phyloP scores from a whole-genome alignment of 805 yeast species.

The Metschnikowia cerradonensis region DNA sequence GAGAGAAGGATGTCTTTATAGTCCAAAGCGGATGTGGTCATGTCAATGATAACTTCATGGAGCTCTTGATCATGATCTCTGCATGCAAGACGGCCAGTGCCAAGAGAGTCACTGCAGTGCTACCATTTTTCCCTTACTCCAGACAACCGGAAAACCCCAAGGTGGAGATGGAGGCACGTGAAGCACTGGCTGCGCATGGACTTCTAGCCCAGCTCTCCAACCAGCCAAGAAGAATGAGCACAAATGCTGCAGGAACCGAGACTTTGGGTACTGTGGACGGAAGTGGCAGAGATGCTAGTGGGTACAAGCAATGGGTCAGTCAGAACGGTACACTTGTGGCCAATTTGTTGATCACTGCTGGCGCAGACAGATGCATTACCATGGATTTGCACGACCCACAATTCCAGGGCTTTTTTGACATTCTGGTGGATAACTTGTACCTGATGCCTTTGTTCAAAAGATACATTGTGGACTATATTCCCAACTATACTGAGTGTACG shows the following conservation, averaged over 20 bases:
- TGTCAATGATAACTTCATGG: conserved; percentile 83
- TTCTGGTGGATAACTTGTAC: conserved; percentile 92
- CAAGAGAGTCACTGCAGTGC: conserved; percentile 79
- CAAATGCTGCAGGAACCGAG: conserved; percentile 32
- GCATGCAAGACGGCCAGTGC: conserved; percentile 94
- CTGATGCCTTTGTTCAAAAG: conserved; percentile 84
- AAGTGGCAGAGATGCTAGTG: conserved; percentile 48
- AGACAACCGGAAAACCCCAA: conserved; percentile 90
- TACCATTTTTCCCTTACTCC: conserved; percentile 92
- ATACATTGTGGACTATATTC: conserved; percentile 73
- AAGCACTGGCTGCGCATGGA: conserved; percentile 10
- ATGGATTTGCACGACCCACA: conserved; percentile 98
- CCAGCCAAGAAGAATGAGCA: conserved; percentile 25
- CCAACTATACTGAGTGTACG: conserved; percentile 78
- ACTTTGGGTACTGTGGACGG: conserved; percentile 31
- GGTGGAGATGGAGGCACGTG: conserved; percentile 17
- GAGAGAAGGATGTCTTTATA: conserved; percentile 94
- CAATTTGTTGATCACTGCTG: conserved; percentile 80
- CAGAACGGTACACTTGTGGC: conserved; percentile 93
- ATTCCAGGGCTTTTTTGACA: conserved; percentile 94
- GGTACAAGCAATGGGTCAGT: conserved; percentile 92
- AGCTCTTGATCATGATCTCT: conserved; percentile 76
- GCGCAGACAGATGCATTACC: conserved; percentile 94
- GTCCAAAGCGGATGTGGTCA: conserved; percentile 84
- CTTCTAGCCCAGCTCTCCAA: conserved; percentile 8